Conservation (phyloP, 176 grass and related monocot genomes). For the Oryza glumipatula region DNA sequence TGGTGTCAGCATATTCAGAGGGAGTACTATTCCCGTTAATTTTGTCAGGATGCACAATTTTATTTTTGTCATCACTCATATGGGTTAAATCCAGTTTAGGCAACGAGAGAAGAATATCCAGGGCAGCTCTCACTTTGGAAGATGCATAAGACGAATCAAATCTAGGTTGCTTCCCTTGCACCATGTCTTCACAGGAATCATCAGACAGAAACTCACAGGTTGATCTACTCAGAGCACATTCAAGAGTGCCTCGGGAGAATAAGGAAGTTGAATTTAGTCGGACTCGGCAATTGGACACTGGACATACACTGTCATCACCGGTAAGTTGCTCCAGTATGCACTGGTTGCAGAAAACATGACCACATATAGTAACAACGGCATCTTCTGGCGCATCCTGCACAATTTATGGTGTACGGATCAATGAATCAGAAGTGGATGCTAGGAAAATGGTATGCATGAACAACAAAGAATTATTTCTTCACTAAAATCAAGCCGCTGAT, state of each 20-base stretch:
- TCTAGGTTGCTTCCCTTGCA: conserved; percentile 45
- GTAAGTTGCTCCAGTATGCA: conserved; percentile 90
- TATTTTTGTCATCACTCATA: conserved; percentile 38
- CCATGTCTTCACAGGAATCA: conserved; percentile 53
- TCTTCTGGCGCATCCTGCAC: conserved; percentile 94
- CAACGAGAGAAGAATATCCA: conserved; percentile 82
- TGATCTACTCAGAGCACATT: conserved; percentile 61
- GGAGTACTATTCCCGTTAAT: conserved; percentile 34
- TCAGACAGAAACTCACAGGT: conserved; percentile 48
- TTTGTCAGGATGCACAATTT: conserved; percentile 15
- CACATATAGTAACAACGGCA: conserved; percentile 83
- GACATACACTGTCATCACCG: conserved; percentile 76
- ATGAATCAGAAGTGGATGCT: conserved; percentile 30
- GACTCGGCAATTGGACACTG: conserved; percentile 69
- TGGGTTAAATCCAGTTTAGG: conserved; percentile 53
- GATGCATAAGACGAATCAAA: conserved; percentile 67
- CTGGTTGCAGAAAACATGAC: conserved; percentile 97
- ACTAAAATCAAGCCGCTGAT: neutral
- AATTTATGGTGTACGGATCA: conserved; percentile 10
- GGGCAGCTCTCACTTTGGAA: conserved; percentile 84
- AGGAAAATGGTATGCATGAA: conserved; percentile 31
- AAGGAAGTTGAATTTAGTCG: conserved; percentile 68
- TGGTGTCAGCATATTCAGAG: conserved; percentile 44
- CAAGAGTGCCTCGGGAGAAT: conserved; percentile 82
- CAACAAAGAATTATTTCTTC: neutral